phyloP scores from a whole-genome alignment of 306 rosid genomes.

The Prunus fruticosa region DNA sequence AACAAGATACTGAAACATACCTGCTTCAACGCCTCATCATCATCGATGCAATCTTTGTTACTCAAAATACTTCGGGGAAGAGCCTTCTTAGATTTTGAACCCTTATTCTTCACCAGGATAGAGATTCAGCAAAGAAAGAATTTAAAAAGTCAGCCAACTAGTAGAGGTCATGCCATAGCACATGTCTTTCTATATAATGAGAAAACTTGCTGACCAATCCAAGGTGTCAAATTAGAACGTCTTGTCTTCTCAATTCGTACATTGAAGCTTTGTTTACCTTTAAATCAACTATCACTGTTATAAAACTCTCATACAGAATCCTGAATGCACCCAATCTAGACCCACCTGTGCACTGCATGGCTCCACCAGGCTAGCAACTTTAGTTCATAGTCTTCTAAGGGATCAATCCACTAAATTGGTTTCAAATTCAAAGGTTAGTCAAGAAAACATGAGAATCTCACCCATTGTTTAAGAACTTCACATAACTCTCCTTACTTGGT shows the following conservation, averaged over 20 bases:
- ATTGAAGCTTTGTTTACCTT: background rate
- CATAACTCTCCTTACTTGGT: background rate
- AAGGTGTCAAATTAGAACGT: background rate
- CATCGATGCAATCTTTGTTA: conserved; percentile 36
- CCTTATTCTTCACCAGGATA: conserved; percentile 49
- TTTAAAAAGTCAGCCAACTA: background rate
- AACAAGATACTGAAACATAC: conserved; percentile 27
- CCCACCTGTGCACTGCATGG: background rate
- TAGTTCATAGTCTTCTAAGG: background rate
- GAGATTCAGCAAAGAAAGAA: background rate
- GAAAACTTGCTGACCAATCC: background rate
- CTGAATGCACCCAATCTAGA: background rate
- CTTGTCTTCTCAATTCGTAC: background rate
- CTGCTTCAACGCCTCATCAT: conserved; percentile 68
- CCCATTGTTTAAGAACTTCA: background rate
- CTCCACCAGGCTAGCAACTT: background rate
- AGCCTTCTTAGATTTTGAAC: conserved; percentile 38
- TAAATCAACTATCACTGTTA: background rate
- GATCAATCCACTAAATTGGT: background rate
- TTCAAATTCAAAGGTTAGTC: background rate
- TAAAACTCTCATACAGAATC: background rate
- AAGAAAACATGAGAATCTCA: background rate
- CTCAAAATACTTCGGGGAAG: conserved; percentile 24
- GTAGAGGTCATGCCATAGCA: background rate
- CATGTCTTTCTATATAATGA: background rate